Base-by-base conservation (phyloP, 768 basidiomycete genomes). In the Coprinopsis sp. region DNA sequence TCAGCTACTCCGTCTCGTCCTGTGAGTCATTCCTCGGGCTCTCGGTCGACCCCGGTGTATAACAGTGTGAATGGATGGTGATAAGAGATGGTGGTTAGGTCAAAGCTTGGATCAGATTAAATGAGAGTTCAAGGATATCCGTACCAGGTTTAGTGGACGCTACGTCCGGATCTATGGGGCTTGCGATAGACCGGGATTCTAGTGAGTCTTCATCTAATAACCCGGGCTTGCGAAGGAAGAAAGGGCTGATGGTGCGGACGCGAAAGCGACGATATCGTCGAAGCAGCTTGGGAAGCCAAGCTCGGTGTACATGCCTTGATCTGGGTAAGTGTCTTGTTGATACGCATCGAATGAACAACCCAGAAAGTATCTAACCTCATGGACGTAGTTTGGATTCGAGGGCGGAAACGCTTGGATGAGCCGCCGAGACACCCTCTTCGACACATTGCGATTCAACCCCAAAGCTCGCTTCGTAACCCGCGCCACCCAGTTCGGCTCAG, bases 251-350 rank as follows among this genome's bases (percentile, higher is more conserved):
- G 31, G 49, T 37, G 25, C 37, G 33, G 8, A 16, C 13, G 6
- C 41, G 39, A 31, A 24, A 73, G 67, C 49, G 73, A 87, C 55
- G 71, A 84, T 50, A 60, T 86, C 33, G 69, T 87, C 18, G 71
- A 80, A 31, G 84, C 85, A 19, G 84, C 84, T 6, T 87, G 83
- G 82, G 60, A 66, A 19, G 78, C 77, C 27, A 70, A 75, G n/a
- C 60, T 87, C 23, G 84, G 86, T 34, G 81, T 88, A 5, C 84
- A 87, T 51, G 82, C 83, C 13, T 64, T 87, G 16, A 78, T 88
- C 50, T 87, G 84, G 84, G 84, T 84, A 56, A 54, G 73, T 42
- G 38, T 13, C n/a, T n/a, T n/a, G n/a, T n/a, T n/a, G n/a, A 12
- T 18, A 18, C 11, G 34, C 25, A 16, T 27, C n/a, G 23, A 25